Evolutionary conservation across 2,329 filamentous ascomycete species (phyloP).

Genomic region (Talaromyces sp.): DNA sequence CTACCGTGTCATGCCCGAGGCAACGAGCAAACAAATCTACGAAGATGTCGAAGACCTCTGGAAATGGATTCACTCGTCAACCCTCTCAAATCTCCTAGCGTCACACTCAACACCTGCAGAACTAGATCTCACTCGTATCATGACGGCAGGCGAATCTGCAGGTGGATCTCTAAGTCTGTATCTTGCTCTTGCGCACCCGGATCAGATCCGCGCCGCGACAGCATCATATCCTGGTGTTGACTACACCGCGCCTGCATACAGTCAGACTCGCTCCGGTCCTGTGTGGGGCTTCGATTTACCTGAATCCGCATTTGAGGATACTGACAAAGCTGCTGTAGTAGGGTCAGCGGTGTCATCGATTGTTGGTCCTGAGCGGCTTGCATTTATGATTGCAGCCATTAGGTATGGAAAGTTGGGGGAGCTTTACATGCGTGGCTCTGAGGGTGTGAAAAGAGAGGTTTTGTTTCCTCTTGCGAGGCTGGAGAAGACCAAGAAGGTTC

Average conservation of each 20-base stretch:
- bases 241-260: conserved; percentile 22
- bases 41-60: conserved; percentile 54
- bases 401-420: conserved; percentile 16
- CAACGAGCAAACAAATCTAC: conserved; percentile 50
- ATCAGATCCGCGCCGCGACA: conserved; percentile 33
- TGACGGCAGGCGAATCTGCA: conserved; percentile 34
- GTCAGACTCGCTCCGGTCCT: conserved; percentile 8
- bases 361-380: conserved; percentile 8
- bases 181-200: conserved; percentile 29
- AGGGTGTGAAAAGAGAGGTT: conserved; percentile 11
- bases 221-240: conserved; percentile 39
- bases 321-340: conserved; percentile 6
- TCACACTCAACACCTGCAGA: conserved; percentile 14
- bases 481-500: conserved; percentile 28
- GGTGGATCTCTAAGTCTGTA: conserved; percentile 35
- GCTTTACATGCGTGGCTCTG: conserved; percentile 25
- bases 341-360: conserved; percentile 21
- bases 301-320: conserved; percentile 4
- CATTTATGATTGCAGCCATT: conserved; percentile 22
- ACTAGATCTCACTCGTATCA: conserved; percentile 29
- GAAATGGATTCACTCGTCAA: conserved; percentile 44
- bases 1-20: conserved; percentile 57
- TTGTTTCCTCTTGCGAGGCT: conserved; percentile 35
- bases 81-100: conserved; percentile 14
- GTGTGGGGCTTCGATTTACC: conserved; percentile 19